Evolutionary conservation across 257 asterid genomes (phyloP).

Genomic region (Capsicum pubescens): DNA sequence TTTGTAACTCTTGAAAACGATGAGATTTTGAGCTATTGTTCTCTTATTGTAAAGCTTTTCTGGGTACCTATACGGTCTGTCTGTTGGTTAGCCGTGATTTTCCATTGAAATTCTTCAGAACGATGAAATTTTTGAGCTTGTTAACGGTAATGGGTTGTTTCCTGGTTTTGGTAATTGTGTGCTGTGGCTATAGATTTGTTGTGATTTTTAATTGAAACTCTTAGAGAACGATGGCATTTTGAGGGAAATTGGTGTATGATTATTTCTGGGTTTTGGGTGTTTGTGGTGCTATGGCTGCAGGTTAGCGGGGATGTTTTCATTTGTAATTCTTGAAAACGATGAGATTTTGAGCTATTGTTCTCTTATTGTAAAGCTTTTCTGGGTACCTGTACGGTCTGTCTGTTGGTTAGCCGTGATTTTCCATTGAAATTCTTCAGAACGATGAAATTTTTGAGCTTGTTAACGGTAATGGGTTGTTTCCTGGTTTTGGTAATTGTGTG

Average conservation of each 20-base stretch:
- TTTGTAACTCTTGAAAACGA: neutral
- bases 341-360: neutral
- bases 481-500: neutral
- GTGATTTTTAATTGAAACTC: neutral
- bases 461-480: neutral
- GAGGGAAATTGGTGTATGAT: neutral
- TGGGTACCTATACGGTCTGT: neutral
- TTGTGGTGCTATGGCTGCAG: neutral
- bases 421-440: neutral
- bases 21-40: neutral
- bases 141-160: neutral
- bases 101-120: neutral
- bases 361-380: neutral
- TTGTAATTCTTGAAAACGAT: neutral
- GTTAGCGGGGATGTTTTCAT: neutral
- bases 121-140: neutral
- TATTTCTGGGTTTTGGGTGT: neutral
- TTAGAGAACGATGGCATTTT: neutral
- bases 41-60: neutral
- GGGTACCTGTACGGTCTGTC: neutral
- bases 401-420: neutral
- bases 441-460: slow-evolving; percentile 10
- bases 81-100: neutral
- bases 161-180: neutral
- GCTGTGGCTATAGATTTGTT: neutral